phyloP scores from a whole-genome alignment of 192 early-diverging fungal genomes.

The Coemansia asiatica region DNA sequence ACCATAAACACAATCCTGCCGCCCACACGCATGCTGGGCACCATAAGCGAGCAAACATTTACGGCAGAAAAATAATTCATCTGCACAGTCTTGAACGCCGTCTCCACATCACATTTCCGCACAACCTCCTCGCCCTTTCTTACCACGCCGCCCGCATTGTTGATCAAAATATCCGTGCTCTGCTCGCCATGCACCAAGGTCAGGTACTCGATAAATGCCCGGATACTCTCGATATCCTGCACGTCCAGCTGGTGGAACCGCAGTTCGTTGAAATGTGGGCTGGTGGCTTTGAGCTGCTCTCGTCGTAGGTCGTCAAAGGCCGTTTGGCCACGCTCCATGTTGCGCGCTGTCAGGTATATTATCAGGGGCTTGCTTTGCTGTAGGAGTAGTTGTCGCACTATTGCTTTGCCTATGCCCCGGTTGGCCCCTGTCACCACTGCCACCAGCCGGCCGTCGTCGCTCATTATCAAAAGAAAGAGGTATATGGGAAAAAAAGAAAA shows the following conservation, averaged over 20 bases:
- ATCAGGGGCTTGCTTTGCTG: conserved; percentile 37
- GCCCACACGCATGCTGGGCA: conserved; percentile 35
- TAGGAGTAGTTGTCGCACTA: conserved; percentile 33
- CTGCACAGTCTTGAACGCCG: conserved; percentile 31
- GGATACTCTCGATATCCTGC: conserved; percentile 22
- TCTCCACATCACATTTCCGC: conserved; percentile 31
- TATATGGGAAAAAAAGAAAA: not conserved
- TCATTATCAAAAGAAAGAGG: not conserved
- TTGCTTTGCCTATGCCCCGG: conserved; percentile 51
- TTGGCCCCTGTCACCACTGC: conserved; percentile 52
- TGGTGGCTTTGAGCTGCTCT: conserved; percentile 20
- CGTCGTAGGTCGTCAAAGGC: conserved; percentile 48
- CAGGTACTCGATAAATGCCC: conserved; percentile 40
- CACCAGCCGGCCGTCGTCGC: conserved; percentile 36
- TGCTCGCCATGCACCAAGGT: conserved; percentile 42
- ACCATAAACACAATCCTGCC: conserved; percentile 47
- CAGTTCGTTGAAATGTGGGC: conserved; percentile 29
- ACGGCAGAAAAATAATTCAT: conserved; percentile 50
- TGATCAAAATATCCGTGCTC: conserved; percentile 48
- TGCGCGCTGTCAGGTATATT: conserved; percentile 51
- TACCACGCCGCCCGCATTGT: conserved; percentile 52
- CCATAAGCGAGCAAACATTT: conserved; percentile 26
- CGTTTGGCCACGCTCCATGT: conserved; percentile 34
- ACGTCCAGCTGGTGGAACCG: conserved; percentile 56
- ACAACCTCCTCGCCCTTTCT: conserved; percentile 4